Evolutionary conservation across 1,284 basidiomycete species (phyloP), one percentile per base, ranked within the genome.

Genomic region (Malassezia equina): DNA sequence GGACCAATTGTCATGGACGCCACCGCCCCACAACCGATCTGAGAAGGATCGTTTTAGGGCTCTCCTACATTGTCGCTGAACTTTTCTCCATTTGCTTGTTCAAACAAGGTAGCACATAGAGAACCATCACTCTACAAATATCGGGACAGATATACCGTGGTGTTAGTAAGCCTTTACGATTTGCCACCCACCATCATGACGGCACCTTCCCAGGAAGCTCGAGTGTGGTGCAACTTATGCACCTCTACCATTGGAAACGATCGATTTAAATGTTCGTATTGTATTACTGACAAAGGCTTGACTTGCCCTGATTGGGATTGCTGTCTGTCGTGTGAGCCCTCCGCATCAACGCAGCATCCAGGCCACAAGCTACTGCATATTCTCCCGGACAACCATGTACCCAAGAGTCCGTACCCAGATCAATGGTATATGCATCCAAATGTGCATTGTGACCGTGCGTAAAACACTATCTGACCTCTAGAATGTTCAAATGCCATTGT

Each of bases 291-390:
- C 8, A 23, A n/a, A 46, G 55, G 59, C 50, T 23, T 64, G 5
- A 45, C 47, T 12, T 65, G 63, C 46, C 57, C 53, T 24, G 58
- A 64, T 46, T 65, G 55, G 51, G 64, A 65, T 46, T 44, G 41
- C n/a, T 64, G 64, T 32, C 3, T 12, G 6, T 21, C 17, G 24
- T 62, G 64, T 27, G 23, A 47, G 12, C n/a, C 27, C 2, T n/a
- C 11, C 2, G 24, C 48, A 7, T 36, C 34, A 12, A 8, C 6
- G 7, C 9, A n/a, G 17, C 64, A 65, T 45, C 62, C 60, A n/a
- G 56, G 44, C 9, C 64, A 65, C 27, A 48, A 41, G 21, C 51
- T 62, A 28, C 21, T 61, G 25, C 51, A 15, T 6, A 21, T 55
- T 19, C 42, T 42, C 7, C 32, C 28, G 15, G 47, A 34, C 4